Base-by-base conservation (phyloP, 2,329 filamentous ascomycete species). In the Tetracladium maxilliforme region DNA sequence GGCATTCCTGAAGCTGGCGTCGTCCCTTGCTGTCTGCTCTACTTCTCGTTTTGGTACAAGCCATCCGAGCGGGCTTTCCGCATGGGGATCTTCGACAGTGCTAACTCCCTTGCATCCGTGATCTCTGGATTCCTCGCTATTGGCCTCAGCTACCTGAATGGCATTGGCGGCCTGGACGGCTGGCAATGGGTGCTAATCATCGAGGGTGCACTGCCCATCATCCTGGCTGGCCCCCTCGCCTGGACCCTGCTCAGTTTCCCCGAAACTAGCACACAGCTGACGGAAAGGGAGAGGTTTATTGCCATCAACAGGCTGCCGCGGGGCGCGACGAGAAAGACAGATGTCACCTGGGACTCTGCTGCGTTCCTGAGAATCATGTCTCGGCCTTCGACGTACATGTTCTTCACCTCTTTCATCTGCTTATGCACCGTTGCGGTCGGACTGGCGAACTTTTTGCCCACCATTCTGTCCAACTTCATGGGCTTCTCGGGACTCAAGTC, bases 11-110 rank as follows among this genome's bases (percentile, higher is more conserved):
- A 39, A 24, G 26, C 35, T 9, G 36, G 36, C 16, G 35, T 42
- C 14, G 32, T 39, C 14, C 26, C 39, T 7, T 27, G 33, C 7
- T 36, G 33, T 16, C 34, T 42, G 22, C 34, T 41, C 33, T 40
- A 40, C 27, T 41, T 41, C 29, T 33, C 29, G 15, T 37, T 40
- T 16, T 36, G 39, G 29, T 40, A 41, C 27, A 40, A 41, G 27
- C 37, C 37, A 11, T 30, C 29, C 15, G 37, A 40, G 22, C 21
- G 37, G 24, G 37, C 37, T 6, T 32, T 29, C 22, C 30, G 37
- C 9, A 35, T 40, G 20, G 37, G 36, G 14, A 22, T 40, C 18
- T 39, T 40, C 22, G 31, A 40, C 26, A 30, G 30, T 12, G 31
- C 37, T 14, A 38, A 39, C 20, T 18, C 37, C 2, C 24, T 40